These are phyloP conservation scores for Kluyveromyces starmeri DNA, from an alignment of 805 yeast genomes.

Conservation along the genomic window DNA sequence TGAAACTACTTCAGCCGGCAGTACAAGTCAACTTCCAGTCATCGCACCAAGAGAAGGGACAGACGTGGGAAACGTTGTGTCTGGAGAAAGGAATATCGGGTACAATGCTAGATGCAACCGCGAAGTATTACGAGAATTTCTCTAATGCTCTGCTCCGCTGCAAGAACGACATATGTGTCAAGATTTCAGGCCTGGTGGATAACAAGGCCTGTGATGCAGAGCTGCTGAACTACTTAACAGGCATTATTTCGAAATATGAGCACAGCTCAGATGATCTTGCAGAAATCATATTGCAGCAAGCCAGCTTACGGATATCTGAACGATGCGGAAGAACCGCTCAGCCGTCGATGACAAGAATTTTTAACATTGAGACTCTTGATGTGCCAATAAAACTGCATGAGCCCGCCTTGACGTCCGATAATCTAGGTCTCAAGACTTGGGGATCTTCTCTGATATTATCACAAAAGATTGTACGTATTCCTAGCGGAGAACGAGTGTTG, in stretches of 20 bases:
- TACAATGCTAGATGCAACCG: slow-evolving; percentile 20
- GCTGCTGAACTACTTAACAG: slow-evolving; percentile 35
- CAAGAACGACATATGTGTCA: slow-evolving; percentile 24
- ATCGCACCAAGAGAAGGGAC: slow-evolving; percentile 5
- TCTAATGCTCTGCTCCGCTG: slow-evolving; percentile 22
- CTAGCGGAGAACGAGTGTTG: slow-evolving; percentile 29
- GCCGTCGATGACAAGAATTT: slow-evolving; percentile 57
- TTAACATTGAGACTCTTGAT: slow-evolving; percentile 36
- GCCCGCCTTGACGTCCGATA: slow-evolving; percentile 81
- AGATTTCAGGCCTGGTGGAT: slow-evolving; percentile 31
- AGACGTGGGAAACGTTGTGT: slow-evolving; percentile 21
- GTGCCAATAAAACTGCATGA: slow-evolving; percentile 43
- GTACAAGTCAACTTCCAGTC: slow-evolving; percentile 43
- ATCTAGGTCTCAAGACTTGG: slow-evolving; percentile 91
- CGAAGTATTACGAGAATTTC: slow-evolving; percentile 39
- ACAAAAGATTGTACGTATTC: slow-evolving; percentile 30
- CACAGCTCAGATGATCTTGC: slow-evolving; percentile 30
- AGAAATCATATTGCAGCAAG: slow-evolving; percentile 40
- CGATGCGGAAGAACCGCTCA: slow-evolving; percentile 79
- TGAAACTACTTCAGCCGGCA: slow-evolving; percentile 42
- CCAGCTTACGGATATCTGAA: slow-evolving; percentile 64
- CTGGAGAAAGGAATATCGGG: slow-evolving; percentile 28
- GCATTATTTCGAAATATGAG: slow-evolving; percentile 29
- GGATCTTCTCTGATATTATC: slow-evolving; percentile 78
- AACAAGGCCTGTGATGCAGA: slow-evolving; percentile 38